Percentiles rank a stretch among this genome's conserved stretches.
Evolutionary conservation across 2,329 filamentous ascomycete species (phyloP).

Genomic region (Emmonsiellopsis sp.): DNA sequence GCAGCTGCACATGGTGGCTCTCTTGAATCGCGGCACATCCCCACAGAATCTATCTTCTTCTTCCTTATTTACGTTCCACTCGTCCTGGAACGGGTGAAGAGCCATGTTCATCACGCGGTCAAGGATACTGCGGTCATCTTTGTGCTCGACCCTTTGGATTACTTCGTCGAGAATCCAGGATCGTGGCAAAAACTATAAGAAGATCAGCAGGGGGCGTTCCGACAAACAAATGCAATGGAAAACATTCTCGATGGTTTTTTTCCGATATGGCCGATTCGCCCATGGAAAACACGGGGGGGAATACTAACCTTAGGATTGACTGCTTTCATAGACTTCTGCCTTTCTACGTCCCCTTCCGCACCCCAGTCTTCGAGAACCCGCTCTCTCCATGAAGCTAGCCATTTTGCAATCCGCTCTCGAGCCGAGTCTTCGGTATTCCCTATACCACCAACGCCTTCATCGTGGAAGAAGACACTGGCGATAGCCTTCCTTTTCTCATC

Average conservation of each 20-base stretch:
- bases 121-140: constrained; percentile 70
- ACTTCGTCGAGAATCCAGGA: constrained; percentile 91
- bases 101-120: constrained; percentile 72
- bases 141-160: constrained; percentile 78
- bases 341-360: constrained; percentile 49
- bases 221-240: not conserved
- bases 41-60: constrained; percentile 78
- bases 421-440: constrained; percentile 54
- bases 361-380: constrained; percentile 71
- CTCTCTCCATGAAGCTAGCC: constrained; percentile 70
- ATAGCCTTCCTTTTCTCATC: constrained; percentile 53
- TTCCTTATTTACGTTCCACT: constrained; percentile 47
- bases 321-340: constrained; percentile 65
- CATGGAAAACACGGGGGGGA: not conserved
- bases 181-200: constrained; percentile 62
- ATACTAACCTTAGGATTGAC: constrained; percentile 66
- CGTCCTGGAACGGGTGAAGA: constrained; percentile 74
- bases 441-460: constrained; percentile 54
- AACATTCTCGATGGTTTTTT: not conserved
- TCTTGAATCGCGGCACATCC: constrained; percentile 68
- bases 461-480: constrained; percentile 70
- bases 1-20: constrained; percentile 90
- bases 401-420: constrained; percentile 58
- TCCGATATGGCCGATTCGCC: no score
- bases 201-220: not conserved